Base-by-base conservation (phyloP, 2,329 filamentous ascomycete species). In the Elsinoe arachidis region DNA sequence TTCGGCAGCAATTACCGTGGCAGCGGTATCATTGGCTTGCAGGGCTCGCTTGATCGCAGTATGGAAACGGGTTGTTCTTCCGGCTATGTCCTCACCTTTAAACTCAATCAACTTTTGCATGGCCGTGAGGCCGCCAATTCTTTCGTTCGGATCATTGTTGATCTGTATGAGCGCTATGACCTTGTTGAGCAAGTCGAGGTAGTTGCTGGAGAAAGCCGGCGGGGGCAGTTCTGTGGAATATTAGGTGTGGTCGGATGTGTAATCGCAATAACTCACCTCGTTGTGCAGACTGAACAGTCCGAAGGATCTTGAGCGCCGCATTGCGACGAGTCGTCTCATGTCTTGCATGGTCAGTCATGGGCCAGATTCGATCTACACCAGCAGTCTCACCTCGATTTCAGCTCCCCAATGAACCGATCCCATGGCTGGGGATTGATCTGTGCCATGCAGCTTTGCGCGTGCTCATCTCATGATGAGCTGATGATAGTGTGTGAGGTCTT, bases 91-190 rank as follows among this genome's bases (percentile, higher is more conserved):
- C 65, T 96, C 89, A 59, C 91, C 92, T 66, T 96, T 92, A 70
- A 97, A 96, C 70, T 96, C 91, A 72, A 97, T 92, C 56, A 99
- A 83, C 58, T 87, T 86, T 71, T 96, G 92, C 60, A 99, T 82
- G 59, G 92, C 92, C 66, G 93, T 86, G 61, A 99, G 87, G 55
- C 93, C 95, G 61, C 91, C 93, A 58, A 96, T 84, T 59, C 90
- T 86, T 69, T 99, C 93, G 65, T 86, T 84, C 4, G 89, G 86
- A 70, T 96, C 91, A 74, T 82, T 86, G 62, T 90, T 88, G 70
- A 92, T 89, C 49, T 90, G 84, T 61, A 95, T 90, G 63, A 97
- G 79, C 62, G 80, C 76, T 57, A 82, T 82, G 65, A 89, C 85
- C 63, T 77, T 74, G 67, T 82, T 86, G 61, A 88, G 80, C 46